Percentiles rank a stretch among this genome's conserved stretches.
These are phyloP conservation scores for Phylloporus sp. DNA, from an alignment of 1,284 basidiomycete species.

Conservation along the genomic window DNA sequence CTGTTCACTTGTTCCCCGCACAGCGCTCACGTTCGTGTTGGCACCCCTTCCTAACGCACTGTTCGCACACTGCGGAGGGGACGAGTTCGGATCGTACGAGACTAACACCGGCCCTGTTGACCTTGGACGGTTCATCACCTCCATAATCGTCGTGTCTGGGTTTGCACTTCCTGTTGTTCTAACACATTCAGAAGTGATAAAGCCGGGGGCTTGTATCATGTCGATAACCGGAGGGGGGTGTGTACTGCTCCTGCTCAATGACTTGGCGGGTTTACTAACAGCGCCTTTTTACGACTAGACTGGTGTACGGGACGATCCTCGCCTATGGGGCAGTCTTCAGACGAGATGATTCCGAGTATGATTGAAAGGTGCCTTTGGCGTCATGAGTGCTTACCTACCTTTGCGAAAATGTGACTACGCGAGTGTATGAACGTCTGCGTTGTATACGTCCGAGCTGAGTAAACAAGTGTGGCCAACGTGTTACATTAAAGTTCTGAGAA, in stretches of 20 bases:
- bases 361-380: constrained; percentile 38
- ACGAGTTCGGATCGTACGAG: constrained; percentile 81
- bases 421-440: constrained; percentile 14
- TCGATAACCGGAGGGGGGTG: constrained; percentile 91
- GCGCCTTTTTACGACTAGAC: constrained; percentile 49
- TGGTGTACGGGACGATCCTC: constrained; percentile 95
- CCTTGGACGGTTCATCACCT: constrained; percentile 92
- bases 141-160: constrained; percentile 89
- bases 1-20: constrained; percentile 6
- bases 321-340: constrained; percentile 86
- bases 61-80: constrained; percentile 81
- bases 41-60: constrained; percentile 96
- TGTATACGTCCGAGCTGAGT: constrained; percentile 6
- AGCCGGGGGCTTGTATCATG: constrained; percentile 88
- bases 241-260: constrained; percentile 2
- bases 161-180: constrained; percentile 93
- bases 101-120: constrained; percentile 69
- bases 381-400: constrained; percentile 1
- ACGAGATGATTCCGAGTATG: constrained; percentile 76
- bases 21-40: constrained; percentile 93
- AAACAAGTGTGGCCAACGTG: neutral
- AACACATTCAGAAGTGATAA: constrained; percentile 90
- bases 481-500: neutral
- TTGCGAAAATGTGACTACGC: constrained; percentile 23
- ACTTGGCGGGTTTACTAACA: neutral